A percentile compares a stretch with the other conserved stretches of the same genome.
These are phyloP conservation scores for Myxozyma udenii DNA, from an alignment of 805 yeast genomes.

Conservation along the genomic window DNA sequence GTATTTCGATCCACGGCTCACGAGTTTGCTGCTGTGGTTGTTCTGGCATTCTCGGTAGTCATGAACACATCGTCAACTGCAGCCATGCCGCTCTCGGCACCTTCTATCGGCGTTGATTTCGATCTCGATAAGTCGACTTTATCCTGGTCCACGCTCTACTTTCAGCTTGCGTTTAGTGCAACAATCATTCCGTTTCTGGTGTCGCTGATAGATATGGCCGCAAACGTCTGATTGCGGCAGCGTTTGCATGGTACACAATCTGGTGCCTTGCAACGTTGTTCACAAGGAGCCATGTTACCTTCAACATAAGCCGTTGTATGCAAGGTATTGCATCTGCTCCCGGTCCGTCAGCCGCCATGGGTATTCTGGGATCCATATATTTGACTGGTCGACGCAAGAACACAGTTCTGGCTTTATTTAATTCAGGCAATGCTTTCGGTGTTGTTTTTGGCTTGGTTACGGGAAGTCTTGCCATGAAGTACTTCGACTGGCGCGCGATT, in stretches of 20 bases:
- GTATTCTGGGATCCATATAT: slow-evolving; percentile 43
- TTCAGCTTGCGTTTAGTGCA: slow-evolving; percentile 46
- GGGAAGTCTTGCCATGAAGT: slow-evolving; percentile 46
- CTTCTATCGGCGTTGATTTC: slow-evolving; percentile 40
- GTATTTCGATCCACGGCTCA: slow-evolving; percentile 38
- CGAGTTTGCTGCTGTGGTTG: slow-evolving; percentile 39
- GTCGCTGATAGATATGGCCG: slow-evolving; percentile 49
- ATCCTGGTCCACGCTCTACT: slow-evolving; percentile 47
- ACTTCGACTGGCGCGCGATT: slow-evolving; percentile 44
- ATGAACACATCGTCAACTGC: slow-evolving; percentile 43
- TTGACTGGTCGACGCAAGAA: slow-evolving; percentile 20
- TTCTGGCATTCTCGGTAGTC: slow-evolving; percentile 43
- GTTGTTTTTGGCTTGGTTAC: slow-evolving; percentile 44
- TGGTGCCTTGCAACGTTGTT: slow-evolving; percentile 40
- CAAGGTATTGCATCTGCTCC: slow-evolving; percentile 47
- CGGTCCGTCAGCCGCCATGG: slow-evolving; percentile 49
- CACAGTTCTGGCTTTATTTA: slow-evolving; percentile 38
- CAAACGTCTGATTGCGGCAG: slow-evolving; percentile 41
- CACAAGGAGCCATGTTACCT: slow-evolving; percentile 34
- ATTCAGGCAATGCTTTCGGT: slow-evolving; percentile 52
- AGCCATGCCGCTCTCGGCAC: slow-evolving; percentile 40
- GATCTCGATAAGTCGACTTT: slow-evolving; percentile 42
- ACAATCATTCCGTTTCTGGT: slow-evolving; percentile 46
- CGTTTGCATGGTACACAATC: slow-evolving; percentile 39
- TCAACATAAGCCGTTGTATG: slow-evolving; percentile 45